A percentile compares a stretch with the other conserved stretches of the same genome.
Conservation (phyloP, 2,329 filamentous ascomycete genomes). For the Curvularia sp. region DNA sequence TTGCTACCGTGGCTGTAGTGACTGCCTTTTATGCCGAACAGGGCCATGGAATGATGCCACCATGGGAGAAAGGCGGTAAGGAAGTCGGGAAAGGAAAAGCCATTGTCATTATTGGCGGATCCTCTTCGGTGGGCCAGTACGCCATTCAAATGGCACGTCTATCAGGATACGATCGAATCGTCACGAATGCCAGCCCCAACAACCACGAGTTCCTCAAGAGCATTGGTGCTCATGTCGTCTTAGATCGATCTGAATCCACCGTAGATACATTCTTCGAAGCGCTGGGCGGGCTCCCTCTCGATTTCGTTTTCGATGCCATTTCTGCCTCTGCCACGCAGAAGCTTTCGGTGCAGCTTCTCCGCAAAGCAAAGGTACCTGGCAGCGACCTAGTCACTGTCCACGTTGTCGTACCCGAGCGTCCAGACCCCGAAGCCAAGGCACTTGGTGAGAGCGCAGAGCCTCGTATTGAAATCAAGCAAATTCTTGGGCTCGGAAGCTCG, state of each 20-base stretch:
- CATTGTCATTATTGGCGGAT: background rate
- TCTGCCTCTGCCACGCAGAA: background rate
- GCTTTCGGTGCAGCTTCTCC: background rate
- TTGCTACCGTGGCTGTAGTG: background rate
- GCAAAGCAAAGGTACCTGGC: background rate
- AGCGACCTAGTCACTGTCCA: background rate
- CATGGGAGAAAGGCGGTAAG: background rate
- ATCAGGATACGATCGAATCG: background rate
- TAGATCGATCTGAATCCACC: background rate
- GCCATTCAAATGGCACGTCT: conserved; percentile 1
- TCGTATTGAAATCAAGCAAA: background rate
- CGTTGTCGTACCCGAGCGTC: background rate
- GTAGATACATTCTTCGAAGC: background rate
- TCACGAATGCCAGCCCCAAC: background rate
- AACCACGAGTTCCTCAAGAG: background rate
- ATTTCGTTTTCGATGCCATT: background rate
- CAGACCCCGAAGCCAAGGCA: background rate
- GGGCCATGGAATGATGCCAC: background rate
- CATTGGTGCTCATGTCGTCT: background rate
- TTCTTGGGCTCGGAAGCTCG: background rate
- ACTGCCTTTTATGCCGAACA: background rate
- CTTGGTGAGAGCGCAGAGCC: background rate
- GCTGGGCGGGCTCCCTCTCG: background rate
- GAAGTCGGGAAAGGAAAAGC: background rate
- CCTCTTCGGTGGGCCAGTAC: conserved; percentile 1